Evolutionary conservation across 805 yeast genomes (phyloP), one percentile per base, ranked within the genome.

Genomic region (Candida easanensis): DNA sequence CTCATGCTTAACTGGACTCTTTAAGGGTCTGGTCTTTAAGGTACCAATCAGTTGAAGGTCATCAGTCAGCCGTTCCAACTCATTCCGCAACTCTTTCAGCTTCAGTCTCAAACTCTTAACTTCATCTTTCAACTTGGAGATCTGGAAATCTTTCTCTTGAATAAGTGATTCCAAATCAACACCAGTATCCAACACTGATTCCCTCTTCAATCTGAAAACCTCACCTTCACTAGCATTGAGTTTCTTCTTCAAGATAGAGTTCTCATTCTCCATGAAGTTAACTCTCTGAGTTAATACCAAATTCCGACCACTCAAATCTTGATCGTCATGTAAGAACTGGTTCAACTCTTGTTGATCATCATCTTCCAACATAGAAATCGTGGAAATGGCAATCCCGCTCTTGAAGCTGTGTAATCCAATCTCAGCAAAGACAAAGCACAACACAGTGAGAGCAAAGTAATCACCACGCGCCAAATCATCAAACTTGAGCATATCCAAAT

Each of bases 321-420:
- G 53, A 18, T 36, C 54, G 36, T 50, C 61, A 48, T 49, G 47
- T 44, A 46, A 50, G 36, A 34, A 48, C 32, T 17, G 48, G 33
- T 41, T 46, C 48, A 45, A 50, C 36, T 39, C 42, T 32, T 9
- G 25, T 31, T 48, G 46, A 25, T 51, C 49, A 3, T 39, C 48
- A 15, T 48, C 56, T 8, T 40, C 38, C 22, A 44, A 41, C 21
- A 35, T 34, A 2, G 50, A 45, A 11, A 52, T 30, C 11, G 45
- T 32, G 3, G 53, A 41, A 5, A 46, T 38, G n/a, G 43, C 33
- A 28, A 44, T 45, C 35, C 38, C 36, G 13, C 43, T 50, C 44
- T 33, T 46, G 46, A 48, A 35, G 47, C 60, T 31, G 46, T 46
- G 45, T 2, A 51, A 14, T 2, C 52, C 56, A 36, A 48, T 40